phyloP scores from a whole-genome alignment of 1,284 basidiomycete genomes.

The Malassezia sympodialis region DNA sequence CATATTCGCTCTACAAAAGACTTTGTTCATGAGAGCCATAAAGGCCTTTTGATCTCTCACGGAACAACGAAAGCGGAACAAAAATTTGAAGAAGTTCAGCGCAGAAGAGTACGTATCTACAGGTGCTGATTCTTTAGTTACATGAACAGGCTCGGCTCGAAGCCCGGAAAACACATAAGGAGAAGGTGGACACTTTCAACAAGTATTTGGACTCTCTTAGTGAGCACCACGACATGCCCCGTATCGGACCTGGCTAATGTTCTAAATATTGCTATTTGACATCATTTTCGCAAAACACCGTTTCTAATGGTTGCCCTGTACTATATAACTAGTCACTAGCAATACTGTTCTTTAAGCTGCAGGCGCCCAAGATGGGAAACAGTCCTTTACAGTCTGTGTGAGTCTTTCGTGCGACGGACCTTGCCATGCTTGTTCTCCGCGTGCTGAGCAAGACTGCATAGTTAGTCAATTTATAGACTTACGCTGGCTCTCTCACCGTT shows the following conservation, averaged over 20 bases:
- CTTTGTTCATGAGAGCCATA: neutral
- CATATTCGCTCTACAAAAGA: neutral
- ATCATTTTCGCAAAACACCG: neutral
- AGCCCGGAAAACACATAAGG: conserved; percentile 83
- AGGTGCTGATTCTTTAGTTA: neutral
- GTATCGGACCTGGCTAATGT: conserved; percentile 53
- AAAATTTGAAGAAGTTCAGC: conserved; percentile 75
- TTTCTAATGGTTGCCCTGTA: neutral
- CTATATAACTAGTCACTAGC: neutral
- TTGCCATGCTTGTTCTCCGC: conserved; percentile 36
- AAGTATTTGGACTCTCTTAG: conserved; percentile 73
- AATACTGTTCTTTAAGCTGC: neutral
- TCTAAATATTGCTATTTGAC: neutral
- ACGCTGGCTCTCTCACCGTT: conserved; percentile 50
- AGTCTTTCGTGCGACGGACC: conserved; percentile 17
- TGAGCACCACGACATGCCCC: conserved; percentile 87
- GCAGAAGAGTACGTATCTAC: conserved; percentile 60
- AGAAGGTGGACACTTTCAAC: conserved; percentile 77
- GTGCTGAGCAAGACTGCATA: conserved; percentile 26
- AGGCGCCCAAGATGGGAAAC: conserved; percentile 15
- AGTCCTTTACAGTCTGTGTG: conserved; percentile 16
- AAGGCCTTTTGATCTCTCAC: conserved; percentile 26
- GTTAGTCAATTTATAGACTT: conserved; percentile 5
- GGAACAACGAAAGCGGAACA: conserved; percentile 77
- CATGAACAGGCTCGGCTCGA: conserved; percentile 60